Percentiles rank a stretch among this genome's conserved stretches.
Evolutionary conservation across 768 basidiomycete species (phyloP).

Genomic region (Phlebiopsis flavidoalba): DNA sequence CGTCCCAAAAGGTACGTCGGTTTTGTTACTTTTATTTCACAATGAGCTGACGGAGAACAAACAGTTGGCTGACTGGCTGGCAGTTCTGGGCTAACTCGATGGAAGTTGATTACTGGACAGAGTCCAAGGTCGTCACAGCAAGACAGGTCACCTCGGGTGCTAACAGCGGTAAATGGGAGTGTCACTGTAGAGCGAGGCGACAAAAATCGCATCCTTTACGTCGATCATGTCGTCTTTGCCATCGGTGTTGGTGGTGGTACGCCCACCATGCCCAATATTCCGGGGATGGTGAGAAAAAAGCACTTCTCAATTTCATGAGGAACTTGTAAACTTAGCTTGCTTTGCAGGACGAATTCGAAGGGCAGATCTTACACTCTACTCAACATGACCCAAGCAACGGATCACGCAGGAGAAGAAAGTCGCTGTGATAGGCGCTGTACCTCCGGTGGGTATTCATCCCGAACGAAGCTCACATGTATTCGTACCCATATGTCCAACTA

Average conservation of each 20-base stretch:
- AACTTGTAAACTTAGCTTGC: background rate
- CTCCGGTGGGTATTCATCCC: constrained; percentile 31
- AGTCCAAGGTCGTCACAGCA: constrained; percentile 25
- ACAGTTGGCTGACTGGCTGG: constrained; percentile 60
- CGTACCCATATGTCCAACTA: background rate
- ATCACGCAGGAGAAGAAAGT: constrained; percentile 70
- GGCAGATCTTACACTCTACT: constrained; percentile 55
- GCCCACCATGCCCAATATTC: constrained; percentile 31
- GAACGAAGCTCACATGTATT: background rate
- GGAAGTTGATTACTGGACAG: constrained; percentile 63
- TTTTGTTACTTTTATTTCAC: no score
- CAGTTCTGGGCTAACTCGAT: constrained; percentile 54
- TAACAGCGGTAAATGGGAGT: constrained; percentile 21
- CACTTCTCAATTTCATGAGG: background rate
- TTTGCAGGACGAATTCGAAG: constrained; percentile 52
- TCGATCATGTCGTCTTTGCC: constrained; percentile 34
- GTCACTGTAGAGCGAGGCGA: constrained; percentile 31
- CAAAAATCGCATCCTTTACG: constrained; percentile 25
- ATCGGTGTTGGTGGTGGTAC: constrained; percentile 35
- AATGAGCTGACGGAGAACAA: no score
- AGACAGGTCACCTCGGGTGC: constrained; percentile 8
- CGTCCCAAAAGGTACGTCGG: constrained; percentile 37
- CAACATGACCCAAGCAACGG: constrained; percentile 48
- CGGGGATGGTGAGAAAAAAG: constrained; percentile 25
- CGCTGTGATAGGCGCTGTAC: constrained; percentile 65